phyloP scores from a whole-genome alignment of 352 stramenopile genomes.

The Phytophthora macrochlamydospora region DNA sequence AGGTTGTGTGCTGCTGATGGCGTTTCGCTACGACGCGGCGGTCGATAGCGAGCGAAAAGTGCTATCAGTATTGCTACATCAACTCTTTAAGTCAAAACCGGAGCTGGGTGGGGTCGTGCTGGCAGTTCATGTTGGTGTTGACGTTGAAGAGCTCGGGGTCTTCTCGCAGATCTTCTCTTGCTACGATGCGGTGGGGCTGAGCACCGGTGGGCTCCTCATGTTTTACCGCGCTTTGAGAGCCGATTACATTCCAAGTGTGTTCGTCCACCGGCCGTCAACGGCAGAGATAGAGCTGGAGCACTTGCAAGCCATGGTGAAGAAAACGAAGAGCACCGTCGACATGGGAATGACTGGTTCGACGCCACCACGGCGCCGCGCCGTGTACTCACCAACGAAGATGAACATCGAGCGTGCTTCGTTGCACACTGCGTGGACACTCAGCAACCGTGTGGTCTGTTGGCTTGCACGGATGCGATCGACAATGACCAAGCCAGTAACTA shows the following conservation, averaged over 20 bases:
- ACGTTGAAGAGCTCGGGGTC: constrained; percentile 58
- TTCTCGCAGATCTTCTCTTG: constrained; percentile 69
- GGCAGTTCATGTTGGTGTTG: constrained; percentile 50
- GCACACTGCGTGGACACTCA: constrained; percentile 42
- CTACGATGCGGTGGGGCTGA: constrained; percentile 52
- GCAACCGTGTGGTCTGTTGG: constrained; percentile 43
- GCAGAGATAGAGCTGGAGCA: constrained; percentile 27
- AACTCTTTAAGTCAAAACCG: constrained; percentile 43
- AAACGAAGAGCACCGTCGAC: constrained; percentile 27
- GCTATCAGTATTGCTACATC: constrained; percentile 34
- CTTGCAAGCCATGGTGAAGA: constrained; percentile 36
- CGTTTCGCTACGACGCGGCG: constrained; percentile 45
- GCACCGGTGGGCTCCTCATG: constrained; percentile 46
- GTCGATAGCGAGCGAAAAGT: constrained; percentile 33
- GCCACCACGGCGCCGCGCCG: constrained; percentile 14
- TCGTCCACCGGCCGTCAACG: constrained; percentile 27
- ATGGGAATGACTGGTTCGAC: constrained; percentile 49
- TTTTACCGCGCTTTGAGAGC: constrained; percentile 64
- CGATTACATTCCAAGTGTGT: constrained; percentile 51
- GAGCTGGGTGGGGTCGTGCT: constrained; percentile 60
- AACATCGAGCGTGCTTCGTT: constrained; percentile 63
- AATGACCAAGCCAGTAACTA: constrained; percentile 52
- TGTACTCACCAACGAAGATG: constrained; percentile 47
- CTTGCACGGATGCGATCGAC: constrained; percentile 55
- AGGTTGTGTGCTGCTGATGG: constrained; percentile 59